phyloP scores from a whole-genome alignment of 441 rosid species.

The Erodium texanum region DNA sequence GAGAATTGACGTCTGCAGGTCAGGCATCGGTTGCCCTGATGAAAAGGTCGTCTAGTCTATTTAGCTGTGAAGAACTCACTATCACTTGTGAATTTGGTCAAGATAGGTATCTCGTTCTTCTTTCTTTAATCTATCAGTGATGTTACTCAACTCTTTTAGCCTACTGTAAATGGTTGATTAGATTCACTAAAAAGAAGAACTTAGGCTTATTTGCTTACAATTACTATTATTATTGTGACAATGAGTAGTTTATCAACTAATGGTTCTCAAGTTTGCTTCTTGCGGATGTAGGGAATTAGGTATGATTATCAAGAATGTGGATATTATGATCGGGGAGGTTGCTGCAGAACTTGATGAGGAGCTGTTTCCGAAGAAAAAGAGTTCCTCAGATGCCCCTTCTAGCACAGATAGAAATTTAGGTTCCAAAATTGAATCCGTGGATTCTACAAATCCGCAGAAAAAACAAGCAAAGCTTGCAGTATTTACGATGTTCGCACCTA shows the following conservation, averaged over 20 bases:
- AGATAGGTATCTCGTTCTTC: conserved; percentile 47
- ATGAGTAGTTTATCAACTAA: conserved; percentile 15
- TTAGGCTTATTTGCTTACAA: background rate
- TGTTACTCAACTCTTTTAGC: conserved; percentile 1
- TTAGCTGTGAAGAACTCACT: conserved; percentile 72
- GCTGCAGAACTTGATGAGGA: conserved; percentile 64
- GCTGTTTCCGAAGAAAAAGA: conserved; percentile 51
- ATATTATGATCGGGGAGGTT: conserved; percentile 63
- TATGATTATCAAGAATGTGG: conserved; percentile 58
- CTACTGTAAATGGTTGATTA: background rate
- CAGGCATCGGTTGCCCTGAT: conserved; percentile 36
- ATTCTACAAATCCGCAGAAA: conserved; percentile 35
- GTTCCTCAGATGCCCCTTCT: conserved; percentile 32
- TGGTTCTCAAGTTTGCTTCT: conserved; percentile 14
- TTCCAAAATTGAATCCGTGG: conserved; percentile 27
- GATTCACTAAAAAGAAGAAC: background rate
- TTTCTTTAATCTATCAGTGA: background rate
- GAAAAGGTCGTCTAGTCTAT: conserved; percentile 60
- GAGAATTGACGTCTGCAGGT: conserved; percentile 33
- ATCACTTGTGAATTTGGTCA: conserved; percentile 82
- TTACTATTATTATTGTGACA: background rate
- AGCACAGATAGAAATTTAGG: conserved; percentile 29
- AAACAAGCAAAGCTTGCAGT: conserved; percentile 38
- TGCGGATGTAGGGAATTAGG: conserved; percentile 66
- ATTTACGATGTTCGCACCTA: conserved; percentile 46